Base-by-base conservation (phyloP, 179 eudicot species). In the Vitellaria paradoxa region DNA sequence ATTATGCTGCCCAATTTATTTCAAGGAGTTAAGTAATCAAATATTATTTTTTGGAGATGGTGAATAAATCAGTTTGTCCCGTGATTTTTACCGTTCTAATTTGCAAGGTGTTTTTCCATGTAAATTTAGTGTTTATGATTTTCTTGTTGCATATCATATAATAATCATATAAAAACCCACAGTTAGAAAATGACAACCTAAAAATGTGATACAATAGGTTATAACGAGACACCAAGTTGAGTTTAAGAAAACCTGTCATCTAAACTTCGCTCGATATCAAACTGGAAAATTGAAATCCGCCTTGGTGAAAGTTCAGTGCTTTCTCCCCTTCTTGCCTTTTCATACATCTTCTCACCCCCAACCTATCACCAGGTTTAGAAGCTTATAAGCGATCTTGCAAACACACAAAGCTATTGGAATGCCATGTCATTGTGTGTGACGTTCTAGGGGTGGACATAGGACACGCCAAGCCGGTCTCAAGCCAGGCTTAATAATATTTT, bases 241-340 rank as follows among this genome's bases (percentile, higher is more conserved):
- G 65, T 21, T 69, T 57, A 45, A 4, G 77, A 81, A 9, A 64
- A 93, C 99, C 99, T 93, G 94, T 96, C 98, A 76, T 96, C 96
- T 76, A 96, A 86, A 84, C 99, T 96, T 78, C 98, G 93, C 82
- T 89, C 96, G 13, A 93, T 91, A 47, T 92, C 91, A 83, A 96
- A 96, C 76, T 89, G 89, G 81, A 87, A 92, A 75, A 96, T 91
- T 68, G 99, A 93, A 76, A 93, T 92, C 82, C 94, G 84, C 75
- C 99, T 87, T 26, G 99, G 98, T 72, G 99, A 85, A 77, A 96
- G 97, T 83, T 96, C 99, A 76, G 93, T 88, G 83, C 87, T 90
- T 91, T 96, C 99, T 85, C 99, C 99, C 83, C 89, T 89, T 83
- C 99, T 91, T 56, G 99, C 99, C 83, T 93, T 96, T 47, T 96